Base-by-base conservation (phyloP, 257 asterid genomes). In the Solanum rostratum region DNA sequence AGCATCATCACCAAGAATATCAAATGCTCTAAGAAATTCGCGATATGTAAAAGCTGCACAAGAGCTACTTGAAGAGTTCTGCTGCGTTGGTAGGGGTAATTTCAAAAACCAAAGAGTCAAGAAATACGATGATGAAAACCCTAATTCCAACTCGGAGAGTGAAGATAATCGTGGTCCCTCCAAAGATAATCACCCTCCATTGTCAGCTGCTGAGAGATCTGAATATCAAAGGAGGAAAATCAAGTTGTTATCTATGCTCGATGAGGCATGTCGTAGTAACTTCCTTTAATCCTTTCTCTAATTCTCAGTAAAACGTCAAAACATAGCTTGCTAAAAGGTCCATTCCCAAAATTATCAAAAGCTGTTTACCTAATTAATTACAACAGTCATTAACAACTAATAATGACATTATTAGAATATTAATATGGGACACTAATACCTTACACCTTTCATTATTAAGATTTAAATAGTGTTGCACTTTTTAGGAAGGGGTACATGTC, bases 401-500 rank as follows among this genome's bases (percentile, higher is more conserved):
- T 81, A 49, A 60, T 76, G 63, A 76, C 82, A 78, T 27, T 45
- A 71, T 46, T 71, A 74, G 15, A 46, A 69, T 69, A 69, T 46
- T 74, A 74, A 74, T 74, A 46, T 24, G 11, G 60, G 20, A 74
- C 65, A 57, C 30, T 73, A 43, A 37, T 74, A 74, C 81, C 29
- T 69, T 74, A 74, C 10, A 22, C 82, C 63, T 18, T 76, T 49
- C 62, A 69, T 78, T 27, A 78, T 76, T 76, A 27, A 19, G 29
- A 16, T 50, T 78, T 27, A 78, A 78, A 49, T 78, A 49, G 24
- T 78, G 63, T 16, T 78, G 14, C 82, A 50, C 82, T 78, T 78
- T 78, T 78, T 78, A 78, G 80, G 81, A 45, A 90, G 95, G 95
- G 98, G 93, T 94, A 92, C 97, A 94, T 94, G 98, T 90, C 92